A percentile compares a stretch with the other conserved stretches of the same genome.
phyloP scores from a whole-genome alignment of 768 basidiomycete species.

The Leccinum olivaceopallidum region DNA sequence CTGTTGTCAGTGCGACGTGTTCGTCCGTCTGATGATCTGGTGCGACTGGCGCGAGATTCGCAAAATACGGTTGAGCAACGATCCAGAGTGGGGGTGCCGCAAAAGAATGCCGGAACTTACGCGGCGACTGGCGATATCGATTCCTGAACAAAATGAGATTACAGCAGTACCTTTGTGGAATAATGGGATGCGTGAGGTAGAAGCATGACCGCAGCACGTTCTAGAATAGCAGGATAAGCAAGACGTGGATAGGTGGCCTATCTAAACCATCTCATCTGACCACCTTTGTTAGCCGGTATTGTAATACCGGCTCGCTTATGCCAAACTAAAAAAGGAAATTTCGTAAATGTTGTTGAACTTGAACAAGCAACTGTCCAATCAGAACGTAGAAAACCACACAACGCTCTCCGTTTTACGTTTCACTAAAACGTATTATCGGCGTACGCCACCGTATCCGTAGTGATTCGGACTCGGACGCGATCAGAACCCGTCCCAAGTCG shows the following conservation, averaged over 20 bases:
- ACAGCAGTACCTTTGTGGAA: neutral
- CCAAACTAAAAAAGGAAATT: neutral
- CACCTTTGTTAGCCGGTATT: no score
- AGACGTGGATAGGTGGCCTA: no score
- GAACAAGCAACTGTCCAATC: neutral
- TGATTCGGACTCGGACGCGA: neutral
- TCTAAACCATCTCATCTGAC: no score
- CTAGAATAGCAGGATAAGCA: neutral
- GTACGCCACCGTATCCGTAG: neutral
- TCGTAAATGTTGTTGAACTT: neutral
- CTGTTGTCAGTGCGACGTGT: neutral
- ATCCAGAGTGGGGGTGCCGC: neutral
- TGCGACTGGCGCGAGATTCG: no score
- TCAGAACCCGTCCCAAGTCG: neutral
- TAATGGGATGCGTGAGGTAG: neutral
- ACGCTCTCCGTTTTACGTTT: neutral
- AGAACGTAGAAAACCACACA: neutral
- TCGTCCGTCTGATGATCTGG: no score
- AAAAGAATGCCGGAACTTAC: neutral
- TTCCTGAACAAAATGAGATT: neutral
- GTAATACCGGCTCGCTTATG: neutral
- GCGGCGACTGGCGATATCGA: neutral
- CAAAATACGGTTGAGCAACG: neutral
- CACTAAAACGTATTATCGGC: neutral
- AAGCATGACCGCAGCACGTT: neutral